These are phyloP conservation scores for Epichloe gansuensis DNA, from an alignment of 2,329 filamentous ascomycete species.

Conservation along the genomic window DNA sequence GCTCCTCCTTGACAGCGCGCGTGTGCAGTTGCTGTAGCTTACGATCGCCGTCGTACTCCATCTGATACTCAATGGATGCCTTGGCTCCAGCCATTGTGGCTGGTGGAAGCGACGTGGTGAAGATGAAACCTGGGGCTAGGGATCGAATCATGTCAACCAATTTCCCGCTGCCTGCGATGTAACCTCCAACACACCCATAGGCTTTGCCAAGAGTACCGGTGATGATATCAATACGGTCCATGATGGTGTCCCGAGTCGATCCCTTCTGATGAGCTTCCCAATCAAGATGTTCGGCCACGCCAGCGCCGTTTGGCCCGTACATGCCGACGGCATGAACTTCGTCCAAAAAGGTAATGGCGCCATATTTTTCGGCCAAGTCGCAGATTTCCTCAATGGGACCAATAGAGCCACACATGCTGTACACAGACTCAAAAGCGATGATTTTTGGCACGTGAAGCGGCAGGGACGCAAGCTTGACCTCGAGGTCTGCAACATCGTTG, in stretches of 20 bases:
- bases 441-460: conserved; percentile 84
- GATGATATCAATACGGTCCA: conserved; percentile 96
- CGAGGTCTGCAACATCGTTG: conserved; percentile 87
- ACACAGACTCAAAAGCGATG: conserved; percentile 96
- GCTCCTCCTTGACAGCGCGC: conserved; percentile 76
- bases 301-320: conserved; percentile 92
- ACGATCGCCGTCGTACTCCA: conserved; percentile 71
- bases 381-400: conserved; percentile 93
- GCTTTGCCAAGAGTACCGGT: conserved; percentile 95
- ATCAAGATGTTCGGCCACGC: conserved; percentile 94
- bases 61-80: conserved; percentile 88
- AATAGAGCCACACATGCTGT: conserved; percentile 98
- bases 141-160: conserved; percentile 90
- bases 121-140: conserved; percentile 93
- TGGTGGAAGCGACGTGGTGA: conserved; percentile 91
- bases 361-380: conserved; percentile 93
- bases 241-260: conserved; percentile 65
- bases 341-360: conserved; percentile 91
- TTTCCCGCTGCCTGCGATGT: conserved; percentile 80
- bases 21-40: conserved; percentile 93
- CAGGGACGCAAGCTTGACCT: conserved; percentile 80
- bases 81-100: conserved; percentile 93
- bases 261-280: conserved; percentile 74
- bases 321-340: conserved; percentile 98
- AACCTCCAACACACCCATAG: conserved; percentile 93